phyloP scores from a whole-genome alignment of 139 green algal species.

The Picochlorum sp. region DNA sequence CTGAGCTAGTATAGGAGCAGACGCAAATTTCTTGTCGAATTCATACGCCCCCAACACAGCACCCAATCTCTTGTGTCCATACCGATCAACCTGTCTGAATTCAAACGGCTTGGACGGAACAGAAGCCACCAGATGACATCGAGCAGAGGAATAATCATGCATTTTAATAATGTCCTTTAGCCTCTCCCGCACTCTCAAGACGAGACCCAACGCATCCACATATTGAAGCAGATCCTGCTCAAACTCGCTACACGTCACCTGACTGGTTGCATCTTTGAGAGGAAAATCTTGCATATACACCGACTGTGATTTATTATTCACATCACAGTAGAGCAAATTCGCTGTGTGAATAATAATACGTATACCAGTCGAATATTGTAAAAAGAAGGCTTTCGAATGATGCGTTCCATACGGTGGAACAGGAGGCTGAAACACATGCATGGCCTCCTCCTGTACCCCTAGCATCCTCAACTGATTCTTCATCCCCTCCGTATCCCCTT shows the following conservation, averaged over 20 bases:
- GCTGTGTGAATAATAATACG: slow-evolving; percentile 71
- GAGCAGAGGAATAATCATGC: slow-evolving; percentile 59
- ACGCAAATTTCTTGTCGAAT: slow-evolving; percentile 26
- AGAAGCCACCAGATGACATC: slow-evolving; percentile 41
- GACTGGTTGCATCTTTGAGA: slow-evolving; percentile 50
- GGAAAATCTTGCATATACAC: slow-evolving; percentile 72
- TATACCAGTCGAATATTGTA: slow-evolving; percentile 46
- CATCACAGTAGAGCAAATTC: slow-evolving; percentile 75
- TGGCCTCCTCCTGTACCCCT: background rate
- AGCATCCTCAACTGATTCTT: background rate
- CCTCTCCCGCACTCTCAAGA: background rate
- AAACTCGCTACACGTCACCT: slow-evolving; percentile 34
- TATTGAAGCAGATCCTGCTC: slow-evolving; percentile 32
- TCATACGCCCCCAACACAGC: slow-evolving; percentile 25
- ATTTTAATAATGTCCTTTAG: slow-evolving; percentile 7
- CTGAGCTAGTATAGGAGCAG: slow-evolving; percentile 45
- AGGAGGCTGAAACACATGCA: slow-evolving; percentile 20
- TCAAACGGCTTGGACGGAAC: slow-evolving; percentile 41
- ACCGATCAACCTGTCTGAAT: slow-evolving; percentile 26
- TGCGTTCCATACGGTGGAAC: slow-evolving; percentile 45
- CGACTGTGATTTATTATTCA: slow-evolving; percentile 69
- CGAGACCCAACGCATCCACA: slow-evolving; percentile 43
- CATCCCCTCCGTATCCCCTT: background rate
- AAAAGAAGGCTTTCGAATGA: slow-evolving; percentile 59
- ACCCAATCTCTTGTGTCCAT: slow-evolving; percentile 59